Evolutionary conservation across 2,329 filamentous ascomycete genomes (phyloP).

Genomic region (Dothistroma pini): DNA sequence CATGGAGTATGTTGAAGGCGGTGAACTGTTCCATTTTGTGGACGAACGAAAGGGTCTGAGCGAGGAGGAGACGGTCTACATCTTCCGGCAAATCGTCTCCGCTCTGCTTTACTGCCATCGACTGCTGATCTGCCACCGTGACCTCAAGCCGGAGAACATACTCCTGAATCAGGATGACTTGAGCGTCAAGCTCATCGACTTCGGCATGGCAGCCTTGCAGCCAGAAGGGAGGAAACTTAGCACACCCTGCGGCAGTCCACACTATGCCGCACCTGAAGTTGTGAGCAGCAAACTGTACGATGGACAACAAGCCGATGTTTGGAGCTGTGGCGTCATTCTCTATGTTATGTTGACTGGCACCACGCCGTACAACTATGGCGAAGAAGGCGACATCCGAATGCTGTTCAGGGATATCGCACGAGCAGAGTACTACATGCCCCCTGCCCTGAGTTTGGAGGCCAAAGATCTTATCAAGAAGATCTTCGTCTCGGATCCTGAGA

Average conservation of each 20-base stretch:
- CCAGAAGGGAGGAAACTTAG: constrained; percentile 72
- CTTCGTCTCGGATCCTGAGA: constrained; percentile 71
- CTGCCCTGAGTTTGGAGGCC: constrained; percentile 60
- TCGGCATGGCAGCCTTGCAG: constrained; percentile 95
- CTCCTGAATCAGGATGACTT: constrained; percentile 67
- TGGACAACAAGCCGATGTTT: constrained; percentile 84
- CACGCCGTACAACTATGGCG: constrained; percentile 69
- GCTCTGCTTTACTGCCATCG: constrained; percentile 90
- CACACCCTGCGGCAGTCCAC: constrained; percentile 92
- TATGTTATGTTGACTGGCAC: constrained; percentile 82
- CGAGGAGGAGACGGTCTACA: constrained; percentile 75
- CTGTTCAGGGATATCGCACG: constrained; percentile 59
- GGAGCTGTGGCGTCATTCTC: constrained; percentile 88
- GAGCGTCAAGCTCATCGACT: constrained; percentile 91
- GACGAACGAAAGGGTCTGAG: constrained; percentile 66
- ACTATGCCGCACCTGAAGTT: constrained; percentile 93
- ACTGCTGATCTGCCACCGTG: constrained; percentile 92
- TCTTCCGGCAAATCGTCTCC: constrained; percentile 91
- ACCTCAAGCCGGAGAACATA: constrained; percentile 97
- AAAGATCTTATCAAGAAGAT: constrained; percentile 76
- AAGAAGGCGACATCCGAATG: constrained; percentile 59
- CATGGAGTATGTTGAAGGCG: constrained; percentile 82
- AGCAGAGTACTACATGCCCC: constrained; percentile 48
- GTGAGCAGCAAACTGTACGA: constrained; percentile 73
- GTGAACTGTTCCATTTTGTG: constrained; percentile 85